A percentile compares a stretch with the other conserved stretches of the same genome.
Evolutionary conservation across 768 basidiomycete species (phyloP).

Genomic region (Phylloporus rhodoxanthus): DNA sequence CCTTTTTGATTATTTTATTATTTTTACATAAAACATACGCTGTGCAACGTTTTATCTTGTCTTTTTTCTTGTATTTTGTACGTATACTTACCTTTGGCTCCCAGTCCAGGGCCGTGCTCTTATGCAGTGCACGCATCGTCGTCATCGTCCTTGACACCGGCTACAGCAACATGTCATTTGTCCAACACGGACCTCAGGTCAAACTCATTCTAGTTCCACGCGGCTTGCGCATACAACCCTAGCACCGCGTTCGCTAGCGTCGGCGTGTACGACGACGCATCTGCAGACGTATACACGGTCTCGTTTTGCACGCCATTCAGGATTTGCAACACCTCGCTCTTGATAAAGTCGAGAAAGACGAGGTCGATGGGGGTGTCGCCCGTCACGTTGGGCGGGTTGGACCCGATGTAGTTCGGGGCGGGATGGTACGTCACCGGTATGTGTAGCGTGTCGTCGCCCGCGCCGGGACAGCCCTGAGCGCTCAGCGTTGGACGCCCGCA

Average conservation of each 20-base stretch:
- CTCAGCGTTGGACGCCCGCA: background rate
- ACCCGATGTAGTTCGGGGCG: constrained; percentile 54
- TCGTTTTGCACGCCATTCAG: constrained; percentile 51
- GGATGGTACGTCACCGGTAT: constrained; percentile 50
- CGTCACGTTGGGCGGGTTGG: constrained; percentile 45
- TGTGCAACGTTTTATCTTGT: background rate
- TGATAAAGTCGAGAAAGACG: constrained; percentile 71
- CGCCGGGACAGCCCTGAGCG: constrained; percentile 57
- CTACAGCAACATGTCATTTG: background rate
- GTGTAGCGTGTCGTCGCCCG: constrained; percentile 71
- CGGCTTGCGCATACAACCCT: constrained; percentile 29
- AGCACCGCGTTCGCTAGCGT: constrained; percentile 36
- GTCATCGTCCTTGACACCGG: background rate
- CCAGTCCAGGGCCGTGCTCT: background rate
- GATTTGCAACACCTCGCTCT: constrained; percentile 42
- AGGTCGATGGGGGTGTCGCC: constrained; percentile 57
- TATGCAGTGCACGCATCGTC: background rate
- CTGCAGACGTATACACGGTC: constrained; percentile 44
- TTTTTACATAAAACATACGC: constrained; percentile 8
- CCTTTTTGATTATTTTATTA: constrained; percentile 9
- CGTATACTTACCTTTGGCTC: background rate
- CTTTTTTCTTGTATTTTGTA: background rate
- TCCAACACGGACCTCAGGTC: background rate
- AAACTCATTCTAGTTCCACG: background rate
- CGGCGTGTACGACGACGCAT: constrained; percentile 52